Evolutionary conservation across 768 basidiomycete genomes (phyloP).

Genomic region (Hypsizygus marmoreus): DNA sequence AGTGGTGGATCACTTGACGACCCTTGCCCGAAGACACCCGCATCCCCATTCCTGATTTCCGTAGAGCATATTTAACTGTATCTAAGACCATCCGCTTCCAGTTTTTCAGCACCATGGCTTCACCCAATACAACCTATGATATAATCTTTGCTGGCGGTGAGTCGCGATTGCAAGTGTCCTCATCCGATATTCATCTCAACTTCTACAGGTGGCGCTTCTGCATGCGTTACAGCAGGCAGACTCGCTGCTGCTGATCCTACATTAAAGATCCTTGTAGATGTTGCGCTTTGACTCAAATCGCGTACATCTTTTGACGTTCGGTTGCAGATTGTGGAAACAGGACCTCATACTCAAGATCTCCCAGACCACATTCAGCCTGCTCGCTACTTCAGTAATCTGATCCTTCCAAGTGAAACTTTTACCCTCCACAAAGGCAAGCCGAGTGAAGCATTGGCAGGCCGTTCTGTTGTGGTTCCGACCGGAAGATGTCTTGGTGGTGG

Average conservation of each 20-base stretch:
- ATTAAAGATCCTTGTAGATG: conserved; percentile 54
- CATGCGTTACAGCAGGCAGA: conserved; percentile 57
- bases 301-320: too few species aligned
- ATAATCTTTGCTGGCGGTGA: conserved; percentile 62
- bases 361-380: conserved; percentile 55
- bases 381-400: conserved; percentile 45
- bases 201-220: conserved; percentile 54
- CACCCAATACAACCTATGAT: conserved; percentile 32
- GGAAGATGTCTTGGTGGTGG: conserved; percentile 64
- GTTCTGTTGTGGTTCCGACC: conserved; percentile 41
- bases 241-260: conserved; percentile 53
- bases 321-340: conserved; percentile 55
- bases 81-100: background rate
- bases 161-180: conserved; percentile 2
- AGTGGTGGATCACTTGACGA: too few species aligned
- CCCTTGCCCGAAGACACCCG: too few species aligned
- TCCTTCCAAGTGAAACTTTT: conserved; percentile 40
- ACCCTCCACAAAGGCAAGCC: conserved; percentile 46
- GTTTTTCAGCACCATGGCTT: background rate
- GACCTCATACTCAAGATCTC: conserved; percentile 49
- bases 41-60: too few species aligned
- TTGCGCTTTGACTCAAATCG: too few species aligned
- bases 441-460: conserved; percentile 43
- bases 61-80: too few species aligned
- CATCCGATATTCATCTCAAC: background rate